A percentile compares a stretch with the other conserved stretches of the same genome.
phyloP scores from a whole-genome alignment of 2,329 filamentous ascomycete species.

The Stemphylium vesicarium region DNA sequence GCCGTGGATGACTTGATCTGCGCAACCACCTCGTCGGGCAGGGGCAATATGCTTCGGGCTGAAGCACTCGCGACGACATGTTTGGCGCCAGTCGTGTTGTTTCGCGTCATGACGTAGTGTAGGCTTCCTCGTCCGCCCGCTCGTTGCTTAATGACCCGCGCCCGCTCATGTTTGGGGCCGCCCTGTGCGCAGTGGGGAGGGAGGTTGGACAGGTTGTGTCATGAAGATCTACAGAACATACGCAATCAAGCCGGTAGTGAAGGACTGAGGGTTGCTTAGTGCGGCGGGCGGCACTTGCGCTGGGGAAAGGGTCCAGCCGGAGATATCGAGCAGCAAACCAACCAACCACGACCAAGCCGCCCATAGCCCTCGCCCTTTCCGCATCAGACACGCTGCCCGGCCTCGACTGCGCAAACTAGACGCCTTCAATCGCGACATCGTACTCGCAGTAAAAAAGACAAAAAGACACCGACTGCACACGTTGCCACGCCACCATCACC shows the following conservation, averaged over 20 bases:
- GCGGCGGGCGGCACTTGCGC: constrained; percentile 12
- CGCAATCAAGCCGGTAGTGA: constrained; percentile 11
- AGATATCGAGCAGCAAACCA: constrained; percentile 7
- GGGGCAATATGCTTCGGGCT: constrained; percentile 62
- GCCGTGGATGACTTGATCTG: constrained; percentile 86
- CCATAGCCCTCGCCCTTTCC: background rate
- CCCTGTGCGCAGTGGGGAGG: background rate
- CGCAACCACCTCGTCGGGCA: constrained; percentile 73
- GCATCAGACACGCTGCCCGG: constrained; percentile 2
- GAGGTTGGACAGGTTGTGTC: constrained; percentile 3
- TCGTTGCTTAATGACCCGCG: constrained; percentile 5
- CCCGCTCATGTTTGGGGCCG: constrained; percentile 13
- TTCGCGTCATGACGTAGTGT: constrained; percentile 22
- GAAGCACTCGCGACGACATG: background rate
- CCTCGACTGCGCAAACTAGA: background rate
- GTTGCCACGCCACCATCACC: too few relatives aligned
- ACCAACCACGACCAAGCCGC: background rate
- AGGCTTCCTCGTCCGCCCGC: constrained; percentile 4
- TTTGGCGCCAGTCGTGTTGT: constrained; percentile 1
- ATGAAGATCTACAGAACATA: constrained; percentile 14
- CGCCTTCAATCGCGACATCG: background rate
- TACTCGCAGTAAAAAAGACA: background rate
- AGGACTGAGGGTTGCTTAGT: constrained; percentile 2
- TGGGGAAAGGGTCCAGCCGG: constrained; percentile 24
- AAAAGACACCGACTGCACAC: background rate